A percentile compares a stretch with the other conserved stretches of the same genome.
phyloP scores from a whole-genome alignment of 768 basidiomycete species.

The Clathrus columnatus region DNA sequence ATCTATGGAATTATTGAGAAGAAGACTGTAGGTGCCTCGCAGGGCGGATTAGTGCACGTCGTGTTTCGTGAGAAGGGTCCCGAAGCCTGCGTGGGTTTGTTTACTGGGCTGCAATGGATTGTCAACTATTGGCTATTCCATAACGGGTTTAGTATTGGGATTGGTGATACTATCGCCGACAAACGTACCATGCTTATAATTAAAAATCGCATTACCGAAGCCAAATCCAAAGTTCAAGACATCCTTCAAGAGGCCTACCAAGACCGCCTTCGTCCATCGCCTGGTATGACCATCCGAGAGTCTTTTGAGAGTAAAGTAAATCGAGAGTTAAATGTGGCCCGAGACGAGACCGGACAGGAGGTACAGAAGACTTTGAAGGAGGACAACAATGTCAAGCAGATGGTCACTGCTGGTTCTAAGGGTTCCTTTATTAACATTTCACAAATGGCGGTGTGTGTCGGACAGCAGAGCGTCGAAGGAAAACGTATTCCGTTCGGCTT shows the following conservation, averaged over 20 bases:
- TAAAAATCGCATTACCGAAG: conserved; percentile 68
- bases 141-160: conserved; percentile 98
- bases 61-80: conserved; percentile 97
- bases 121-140: conserved; percentile 99
- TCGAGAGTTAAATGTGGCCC: conserved; percentile 84
- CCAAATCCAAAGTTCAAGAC: conserved; percentile 69
- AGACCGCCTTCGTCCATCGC: conserved; percentile 80
- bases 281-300: conserved; percentile 99
- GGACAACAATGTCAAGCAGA: conserved; percentile 99
- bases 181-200: conserved; percentile 80
- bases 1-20: conserved; percentile 95
- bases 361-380: conserved; percentile 98
- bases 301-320: conserved; percentile 94
- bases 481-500: conserved; percentile 98
- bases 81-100: conserved; percentile 80
- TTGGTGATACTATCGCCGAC: conserved; percentile 97
- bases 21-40: conserved; percentile 95
- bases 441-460: conserved; percentile 99
- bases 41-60: conserved; percentile 91
- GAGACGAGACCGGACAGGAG: conserved; percentile 90
- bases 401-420: conserved; percentile 99
- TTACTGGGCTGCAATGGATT: conserved; percentile 89
- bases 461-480: conserved; percentile 96
- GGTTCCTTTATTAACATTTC: conserved; percentile 99
- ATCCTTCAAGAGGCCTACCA: conserved; percentile 79